Evolutionary conservation across 1,139 yeast genomes (phyloP).

Genomic region (Diutina pseudorugosa): DNA sequence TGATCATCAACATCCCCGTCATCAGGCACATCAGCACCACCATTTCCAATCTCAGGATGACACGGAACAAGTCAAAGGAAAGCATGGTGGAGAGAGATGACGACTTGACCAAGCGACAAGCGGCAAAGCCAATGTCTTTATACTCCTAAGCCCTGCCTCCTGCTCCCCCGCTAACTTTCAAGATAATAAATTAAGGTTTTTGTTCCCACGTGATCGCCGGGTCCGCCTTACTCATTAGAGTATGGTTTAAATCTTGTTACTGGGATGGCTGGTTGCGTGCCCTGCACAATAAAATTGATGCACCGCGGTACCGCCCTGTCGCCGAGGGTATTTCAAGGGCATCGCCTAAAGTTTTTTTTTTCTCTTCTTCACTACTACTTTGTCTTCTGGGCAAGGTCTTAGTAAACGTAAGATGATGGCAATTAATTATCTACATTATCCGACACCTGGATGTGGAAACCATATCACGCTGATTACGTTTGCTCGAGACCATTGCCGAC

Average conservation of each 20-base stretch:
- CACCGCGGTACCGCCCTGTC: background rate
- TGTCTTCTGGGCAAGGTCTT: background rate
- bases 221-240: background rate
- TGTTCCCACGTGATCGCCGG: background rate
- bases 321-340: background rate
- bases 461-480: slow-evolving; percentile 1
- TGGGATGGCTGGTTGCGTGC: background rate
- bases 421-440: slow-evolving; percentile 3
- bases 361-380: background rate
- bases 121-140: background rate
- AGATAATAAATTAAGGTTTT: background rate
- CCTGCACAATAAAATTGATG: background rate
- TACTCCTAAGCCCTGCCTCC: too few relatives aligned
- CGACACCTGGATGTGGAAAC: background rate
- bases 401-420: background rate
- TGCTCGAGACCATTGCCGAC: too few relatives aligned
- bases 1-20: background rate
- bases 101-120: background rate
- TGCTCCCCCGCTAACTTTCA: too few relatives aligned
- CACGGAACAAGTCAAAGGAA: background rate
- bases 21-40: background rate
- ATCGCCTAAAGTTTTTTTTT: background rate
- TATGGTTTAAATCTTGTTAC: background rate
- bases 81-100: slow-evolving; percentile 1
- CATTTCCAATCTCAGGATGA: background rate